Percentiles rank a stretch among this genome's conserved stretches.
These are phyloP conservation scores for Kalanchoe fedtschenkoi DNA, from an alignment of 164 flowering plant genomes.

Conservation along the genomic window DNA sequence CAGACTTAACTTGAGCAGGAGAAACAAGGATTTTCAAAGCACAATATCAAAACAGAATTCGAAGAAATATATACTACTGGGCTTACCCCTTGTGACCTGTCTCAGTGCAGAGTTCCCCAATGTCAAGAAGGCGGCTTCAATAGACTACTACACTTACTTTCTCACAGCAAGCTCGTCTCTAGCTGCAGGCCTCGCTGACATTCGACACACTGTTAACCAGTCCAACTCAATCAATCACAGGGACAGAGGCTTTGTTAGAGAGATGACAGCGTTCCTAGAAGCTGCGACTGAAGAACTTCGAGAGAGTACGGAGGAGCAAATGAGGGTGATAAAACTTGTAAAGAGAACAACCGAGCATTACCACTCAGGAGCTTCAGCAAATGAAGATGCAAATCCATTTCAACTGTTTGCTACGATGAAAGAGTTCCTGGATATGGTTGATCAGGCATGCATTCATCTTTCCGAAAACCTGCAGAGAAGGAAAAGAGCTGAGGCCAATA, in stretches of 20 bases:
- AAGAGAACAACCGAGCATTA: conserved; percentile 31
- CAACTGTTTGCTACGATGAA: conserved; percentile 28
- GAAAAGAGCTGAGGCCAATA: conserved; percentile 5
- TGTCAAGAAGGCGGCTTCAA: conserved; percentile 28
- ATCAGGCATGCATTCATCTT: conserved; percentile 29
- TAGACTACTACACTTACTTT: conserved; percentile 20
- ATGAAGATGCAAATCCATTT: conserved; percentile 16
- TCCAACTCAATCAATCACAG: not conserved
- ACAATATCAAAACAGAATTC: conserved; percentile 15
- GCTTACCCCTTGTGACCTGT: conserved; percentile 31
- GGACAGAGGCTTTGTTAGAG: conserved; percentile 16
- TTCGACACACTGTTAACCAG: conserved; percentile 10
- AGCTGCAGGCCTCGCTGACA: conserved; percentile 12
- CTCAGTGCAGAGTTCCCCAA: conserved; percentile 31
- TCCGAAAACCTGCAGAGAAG: conserved; percentile 24
- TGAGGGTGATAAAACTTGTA: conserved; percentile 23
- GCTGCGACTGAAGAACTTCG: conserved; percentile 21
- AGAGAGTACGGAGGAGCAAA: conserved; percentile 18
- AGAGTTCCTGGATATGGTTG: conserved; percentile 37
- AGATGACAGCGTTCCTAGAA: conserved; percentile 23
- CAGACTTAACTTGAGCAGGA: conserved; percentile 16
- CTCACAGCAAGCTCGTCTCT: conserved; percentile 18
- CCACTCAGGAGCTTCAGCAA: conserved; percentile 23
- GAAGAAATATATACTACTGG: conserved; percentile 25
- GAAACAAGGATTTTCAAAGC: conserved; percentile 10